Conservation (phyloP, 2,329 filamentous ascomycete genomes). For the Colletotrichum coccodes region DNA sequence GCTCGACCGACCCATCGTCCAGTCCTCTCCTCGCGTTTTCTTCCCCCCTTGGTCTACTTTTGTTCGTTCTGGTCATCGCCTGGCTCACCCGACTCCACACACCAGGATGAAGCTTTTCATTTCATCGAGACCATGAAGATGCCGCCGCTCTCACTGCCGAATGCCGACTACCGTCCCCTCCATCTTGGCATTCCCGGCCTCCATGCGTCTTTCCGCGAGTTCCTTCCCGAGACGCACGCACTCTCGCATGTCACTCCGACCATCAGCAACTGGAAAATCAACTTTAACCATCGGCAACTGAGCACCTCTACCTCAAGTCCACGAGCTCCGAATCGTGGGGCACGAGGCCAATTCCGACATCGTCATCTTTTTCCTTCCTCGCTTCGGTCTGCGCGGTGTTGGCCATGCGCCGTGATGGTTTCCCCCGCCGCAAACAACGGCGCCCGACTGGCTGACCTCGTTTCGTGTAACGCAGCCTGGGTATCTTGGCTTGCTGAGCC, state of each 20-base stretch:
- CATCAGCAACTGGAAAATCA: neutral
- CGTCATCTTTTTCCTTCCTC: neutral
- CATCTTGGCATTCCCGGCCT: conserved; percentile 6
- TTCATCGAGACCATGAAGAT: conserved; percentile 4
- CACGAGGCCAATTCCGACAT: conserved; percentile 2
- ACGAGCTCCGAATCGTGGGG: neutral
- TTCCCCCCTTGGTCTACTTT: neutral
- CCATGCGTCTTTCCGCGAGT: neutral
- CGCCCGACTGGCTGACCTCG: neutral
- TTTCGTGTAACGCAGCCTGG: neutral
- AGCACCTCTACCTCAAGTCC: neutral
- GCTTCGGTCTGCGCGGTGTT: neutral
- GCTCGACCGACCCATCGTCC: conserved; percentile 5
- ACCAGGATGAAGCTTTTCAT: conserved; percentile 17
- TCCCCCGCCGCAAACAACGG: neutral
- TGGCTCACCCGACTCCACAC: conserved; percentile 2
- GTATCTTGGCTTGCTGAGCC: conserved; percentile 3
- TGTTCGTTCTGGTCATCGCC: conserved; percentile 6
- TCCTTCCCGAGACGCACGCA: neutral
- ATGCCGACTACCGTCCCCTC: conserved; percentile 6
- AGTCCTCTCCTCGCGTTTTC: neutral
- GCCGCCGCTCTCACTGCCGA: neutral
- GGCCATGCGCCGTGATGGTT: neutral
- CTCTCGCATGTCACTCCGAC: conserved; percentile 9
- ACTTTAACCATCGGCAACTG: neutral